phyloP scores from a whole-genome alignment of 345 rosid genomes.

The Physaria fendleri region DNA sequence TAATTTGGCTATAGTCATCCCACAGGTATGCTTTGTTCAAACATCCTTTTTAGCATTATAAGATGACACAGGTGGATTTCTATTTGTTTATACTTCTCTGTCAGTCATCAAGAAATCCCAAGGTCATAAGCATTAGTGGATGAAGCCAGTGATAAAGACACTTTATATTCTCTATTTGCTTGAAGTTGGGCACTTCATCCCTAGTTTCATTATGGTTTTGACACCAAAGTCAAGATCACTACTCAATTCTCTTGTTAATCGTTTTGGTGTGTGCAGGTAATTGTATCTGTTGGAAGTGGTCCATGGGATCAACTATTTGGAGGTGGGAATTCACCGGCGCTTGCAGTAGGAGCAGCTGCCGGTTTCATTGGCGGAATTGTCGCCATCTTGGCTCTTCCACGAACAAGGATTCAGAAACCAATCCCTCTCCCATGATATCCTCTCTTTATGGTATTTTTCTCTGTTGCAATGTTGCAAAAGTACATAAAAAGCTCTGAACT shows the following conservation, averaged over 20 bases:
- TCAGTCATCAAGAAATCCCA: neutral
- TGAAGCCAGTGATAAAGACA: neutral
- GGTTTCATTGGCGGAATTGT: slow-evolving; percentile 59
- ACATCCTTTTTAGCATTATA: neutral
- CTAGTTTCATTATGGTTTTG: too few species aligned
- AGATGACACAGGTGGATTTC: neutral
- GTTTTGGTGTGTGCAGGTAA: slow-evolving; percentile 41
- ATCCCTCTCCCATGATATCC: slow-evolving; percentile 47
- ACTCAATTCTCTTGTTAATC: too few species aligned
- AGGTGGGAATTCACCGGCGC: slow-evolving; percentile 76
- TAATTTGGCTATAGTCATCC: slow-evolving; percentile 89
- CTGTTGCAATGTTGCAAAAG: too few species aligned
- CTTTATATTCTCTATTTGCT: too few species aligned
- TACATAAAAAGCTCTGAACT: neutral
- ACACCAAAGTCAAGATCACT: too few species aligned
- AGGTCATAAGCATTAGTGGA: slow-evolving; percentile 2
- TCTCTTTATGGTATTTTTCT: too few species aligned
- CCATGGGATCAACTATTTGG: slow-evolving; percentile 81
- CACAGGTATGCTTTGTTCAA: slow-evolving; percentile 56
- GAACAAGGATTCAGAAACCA: slow-evolving; percentile 58
- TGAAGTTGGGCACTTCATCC: neutral
- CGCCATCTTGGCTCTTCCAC: slow-evolving; percentile 81
- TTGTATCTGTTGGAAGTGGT: slow-evolving; percentile 76
- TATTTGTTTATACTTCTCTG: neutral
- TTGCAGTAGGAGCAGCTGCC: slow-evolving; percentile 65